phyloP scores from a whole-genome alignment of 805 yeast genomes.

The Sugiyamaella valdiviana region DNA sequence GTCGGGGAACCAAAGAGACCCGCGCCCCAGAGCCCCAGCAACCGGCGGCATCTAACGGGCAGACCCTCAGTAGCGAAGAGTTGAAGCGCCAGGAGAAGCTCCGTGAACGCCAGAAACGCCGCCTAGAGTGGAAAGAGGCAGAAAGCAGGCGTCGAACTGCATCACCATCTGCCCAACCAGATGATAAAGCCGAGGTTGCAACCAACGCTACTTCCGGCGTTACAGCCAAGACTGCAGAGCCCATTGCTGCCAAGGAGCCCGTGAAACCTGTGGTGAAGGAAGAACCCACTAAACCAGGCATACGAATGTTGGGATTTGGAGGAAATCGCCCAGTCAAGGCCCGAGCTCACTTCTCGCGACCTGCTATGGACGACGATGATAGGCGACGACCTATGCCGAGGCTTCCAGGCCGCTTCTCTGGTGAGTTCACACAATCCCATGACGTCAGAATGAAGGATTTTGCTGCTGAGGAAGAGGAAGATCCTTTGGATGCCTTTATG shows the following conservation, averaged over 20 bases:
- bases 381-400: background rate
- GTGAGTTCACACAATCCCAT: background rate
- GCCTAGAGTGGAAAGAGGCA: background rate
- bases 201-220: too few species aligned
- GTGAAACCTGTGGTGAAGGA: too few species aligned
- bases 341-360: background rate
- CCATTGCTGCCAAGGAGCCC: too few species aligned
- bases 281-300: background rate
- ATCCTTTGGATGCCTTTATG: conserved; percentile 47
- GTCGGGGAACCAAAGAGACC: background rate
- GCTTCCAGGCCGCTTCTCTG: background rate
- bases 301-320: background rate
- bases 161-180: too few species aligned
- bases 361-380: background rate
- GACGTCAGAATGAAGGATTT: background rate
- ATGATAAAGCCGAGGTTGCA: too few species aligned
- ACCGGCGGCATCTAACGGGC: background rate
- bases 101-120: background rate
- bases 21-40: background rate
- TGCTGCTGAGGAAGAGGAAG: conserved; percentile 27
- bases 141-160: background rate
- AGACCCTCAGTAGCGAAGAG: background rate
- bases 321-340: background rate
- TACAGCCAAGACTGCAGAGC: too few species aligned
- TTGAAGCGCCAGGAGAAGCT: background rate